These are phyloP conservation scores for Tagetes erecta DNA, from an alignment of 129 eudicot species.

Conservation along the genomic window DNA sequence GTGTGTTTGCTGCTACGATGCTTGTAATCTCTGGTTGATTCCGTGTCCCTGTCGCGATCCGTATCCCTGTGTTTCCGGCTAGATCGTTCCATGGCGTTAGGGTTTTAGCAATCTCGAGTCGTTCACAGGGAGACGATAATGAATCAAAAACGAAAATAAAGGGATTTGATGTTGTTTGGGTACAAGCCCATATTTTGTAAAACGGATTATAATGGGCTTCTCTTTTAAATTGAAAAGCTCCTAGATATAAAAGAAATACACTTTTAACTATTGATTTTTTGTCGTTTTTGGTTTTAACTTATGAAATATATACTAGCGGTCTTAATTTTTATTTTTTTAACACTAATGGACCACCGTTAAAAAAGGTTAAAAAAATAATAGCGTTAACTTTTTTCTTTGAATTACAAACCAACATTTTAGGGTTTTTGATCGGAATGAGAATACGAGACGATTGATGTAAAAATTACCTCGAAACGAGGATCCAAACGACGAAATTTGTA, in stretches of 20 bases:
- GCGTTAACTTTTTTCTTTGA: too few species aligned
- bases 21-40: slow-evolving; percentile 39
- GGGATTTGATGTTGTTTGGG: slow-evolving; percentile 3
- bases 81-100: slow-evolving; percentile 52
- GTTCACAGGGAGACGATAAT: slow-evolving; percentile 18
- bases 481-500: too few species aligned
- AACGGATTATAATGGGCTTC: background rate
- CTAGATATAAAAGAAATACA: too few species aligned
- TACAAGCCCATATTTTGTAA: slow-evolving; percentile 6
- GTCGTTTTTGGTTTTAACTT: too few species aligned
- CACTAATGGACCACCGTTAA: background rate
- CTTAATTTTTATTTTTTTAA: too few species aligned
- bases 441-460: too few species aligned
- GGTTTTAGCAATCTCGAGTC: slow-evolving; percentile 21
- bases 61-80: slow-evolving; percentile 53
- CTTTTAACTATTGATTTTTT: too few species aligned
- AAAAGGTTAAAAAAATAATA: too few species aligned
- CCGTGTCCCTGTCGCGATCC: slow-evolving; percentile 46
- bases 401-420: too few species aligned
- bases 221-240: background rate
- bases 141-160: slow-evolving; percentile 3
- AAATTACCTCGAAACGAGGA: too few species aligned
- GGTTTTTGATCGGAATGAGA: too few species aligned
- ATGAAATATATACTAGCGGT: too few species aligned
- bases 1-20: slow-evolving; percentile 35